Conservation (phyloP, 495 filamentous ascomycete genomes). For the Friedmanniomyces simplex region DNA sequence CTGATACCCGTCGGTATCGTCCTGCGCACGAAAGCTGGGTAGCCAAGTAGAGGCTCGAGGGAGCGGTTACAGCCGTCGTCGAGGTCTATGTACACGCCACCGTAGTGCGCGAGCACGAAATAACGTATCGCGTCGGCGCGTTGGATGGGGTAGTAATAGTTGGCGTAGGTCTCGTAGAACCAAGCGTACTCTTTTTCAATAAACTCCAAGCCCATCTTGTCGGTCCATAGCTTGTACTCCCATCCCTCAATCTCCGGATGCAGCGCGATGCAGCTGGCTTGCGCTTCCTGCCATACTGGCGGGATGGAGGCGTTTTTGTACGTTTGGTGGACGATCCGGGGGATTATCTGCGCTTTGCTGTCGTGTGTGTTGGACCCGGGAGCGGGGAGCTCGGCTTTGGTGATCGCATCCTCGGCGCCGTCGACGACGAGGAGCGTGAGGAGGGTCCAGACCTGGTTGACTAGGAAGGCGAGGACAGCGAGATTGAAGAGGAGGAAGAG, state of each 20-base stretch:
- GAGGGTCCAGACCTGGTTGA: conserved; percentile 37
- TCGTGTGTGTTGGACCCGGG: conserved; percentile 33
- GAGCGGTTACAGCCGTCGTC: conserved; percentile 80
- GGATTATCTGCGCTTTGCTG: conserved; percentile 56
- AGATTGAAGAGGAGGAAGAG: conserved; percentile 37
- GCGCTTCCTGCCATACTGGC: conserved; percentile 58
- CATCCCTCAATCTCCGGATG: conserved; percentile 49
- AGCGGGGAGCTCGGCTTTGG: conserved; percentile 34
- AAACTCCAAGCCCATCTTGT: conserved; percentile 62
- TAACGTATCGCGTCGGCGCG: conserved; percentile 82
- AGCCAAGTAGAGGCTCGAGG: conserved; percentile 69
- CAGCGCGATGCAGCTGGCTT: conserved; percentile 63
- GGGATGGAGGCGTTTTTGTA: conserved; percentile 72
- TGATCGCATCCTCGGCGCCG: conserved; percentile 35
- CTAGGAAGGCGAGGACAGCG: conserved; percentile 39
- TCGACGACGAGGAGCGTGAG: conserved; percentile 35
- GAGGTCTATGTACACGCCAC: conserved; percentile 81
- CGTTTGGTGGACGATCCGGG: conserved; percentile 86
- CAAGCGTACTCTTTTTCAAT: conserved; percentile 60
- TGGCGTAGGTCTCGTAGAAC: conserved; percentile 77
- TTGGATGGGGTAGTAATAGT: conserved; percentile 72
- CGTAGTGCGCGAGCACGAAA: conserved; percentile 73
- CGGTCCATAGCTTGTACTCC: conserved; percentile 64
- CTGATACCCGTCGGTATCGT: conserved; percentile 76
- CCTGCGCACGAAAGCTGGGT: conserved; percentile 72